These are phyloP conservation scores for Pouteria campechiana DNA, from an alignment of 179 eudicot genomes.

Conservation along the genomic window DNA sequence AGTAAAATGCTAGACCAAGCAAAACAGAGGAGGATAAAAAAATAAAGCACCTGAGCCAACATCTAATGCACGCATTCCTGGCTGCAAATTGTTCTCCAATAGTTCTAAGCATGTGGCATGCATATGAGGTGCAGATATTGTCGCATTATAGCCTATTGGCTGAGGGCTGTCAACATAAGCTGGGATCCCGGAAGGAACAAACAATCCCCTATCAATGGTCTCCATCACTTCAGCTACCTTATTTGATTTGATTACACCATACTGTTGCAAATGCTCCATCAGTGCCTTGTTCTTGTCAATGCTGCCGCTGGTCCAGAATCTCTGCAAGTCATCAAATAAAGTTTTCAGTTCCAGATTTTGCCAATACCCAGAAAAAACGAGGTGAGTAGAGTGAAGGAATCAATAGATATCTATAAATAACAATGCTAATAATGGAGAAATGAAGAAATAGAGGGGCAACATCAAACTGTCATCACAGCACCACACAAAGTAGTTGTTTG, in stretches of 20 bases:
- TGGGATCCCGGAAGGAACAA: slow-evolving; percentile 74
- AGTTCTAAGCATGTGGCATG: slow-evolving; percentile 91
- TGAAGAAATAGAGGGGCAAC: background rate
- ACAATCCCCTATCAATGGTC: slow-evolving; percentile 72
- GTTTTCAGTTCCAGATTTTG: background rate
- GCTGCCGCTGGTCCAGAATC: slow-evolving; percentile 34
- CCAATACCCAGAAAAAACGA: background rate
- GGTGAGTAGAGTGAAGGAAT: background rate
- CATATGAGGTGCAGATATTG: slow-evolving; percentile 99
- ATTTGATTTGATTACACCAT: slow-evolving; percentile 53
- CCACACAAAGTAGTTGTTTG: too few species aligned
- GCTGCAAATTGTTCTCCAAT: slow-evolving; percentile 61
- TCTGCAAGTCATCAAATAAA: slow-evolving; percentile 24
- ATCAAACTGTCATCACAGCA: background rate
- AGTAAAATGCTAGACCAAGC: too few species aligned
- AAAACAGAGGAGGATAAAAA: too few species aligned
- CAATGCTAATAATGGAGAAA: background rate
- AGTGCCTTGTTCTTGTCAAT: slow-evolving; percentile 39
- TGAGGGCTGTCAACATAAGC: slow-evolving; percentile 82
- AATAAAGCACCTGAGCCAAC: slow-evolving; percentile 77
- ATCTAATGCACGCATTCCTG: slow-evolving; percentile 91
- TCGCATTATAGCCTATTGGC: slow-evolving; percentile 42
- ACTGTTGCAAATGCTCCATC: slow-evolving; percentile 53
- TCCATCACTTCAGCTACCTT: slow-evolving; percentile 87
- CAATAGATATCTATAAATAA: background rate